Percentiles rank a stretch among this genome's conserved stretches.
phyloP scores from a whole-genome alignment of 1,284 basidiomycete species.

The Heterobasidion occidentale region DNA sequence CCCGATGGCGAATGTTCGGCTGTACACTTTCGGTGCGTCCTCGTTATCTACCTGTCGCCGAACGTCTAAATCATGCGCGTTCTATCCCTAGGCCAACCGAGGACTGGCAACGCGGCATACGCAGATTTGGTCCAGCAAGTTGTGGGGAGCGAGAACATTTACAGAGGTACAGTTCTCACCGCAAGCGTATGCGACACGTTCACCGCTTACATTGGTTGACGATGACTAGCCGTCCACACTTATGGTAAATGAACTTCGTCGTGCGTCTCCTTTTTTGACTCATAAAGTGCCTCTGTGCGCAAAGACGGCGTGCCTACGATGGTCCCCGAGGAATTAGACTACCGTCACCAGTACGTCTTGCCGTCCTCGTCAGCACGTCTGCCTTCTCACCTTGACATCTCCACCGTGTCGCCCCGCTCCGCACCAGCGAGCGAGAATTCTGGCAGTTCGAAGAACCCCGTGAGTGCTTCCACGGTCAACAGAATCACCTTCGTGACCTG shows the following conservation, averaged over 20 bases:
- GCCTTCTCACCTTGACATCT: background rate
- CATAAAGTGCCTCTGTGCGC: background rate
- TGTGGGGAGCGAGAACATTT: constrained; percentile 5
- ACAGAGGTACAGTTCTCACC: background rate
- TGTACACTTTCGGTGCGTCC: constrained; percentile 12
- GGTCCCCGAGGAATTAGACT: constrained; percentile 23
- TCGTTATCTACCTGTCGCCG: background rate
- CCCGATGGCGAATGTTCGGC: constrained; percentile 5
- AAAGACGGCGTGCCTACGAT: constrained; percentile 23
- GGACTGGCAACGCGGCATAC: constrained; percentile 10
- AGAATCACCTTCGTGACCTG: background rate
- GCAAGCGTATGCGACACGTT: background rate
- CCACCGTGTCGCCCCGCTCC: background rate
- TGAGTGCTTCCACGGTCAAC: background rate
- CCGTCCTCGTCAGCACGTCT: background rate
- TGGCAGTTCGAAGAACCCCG: constrained; percentile 14
- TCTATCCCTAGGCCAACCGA: constrained; percentile 10
- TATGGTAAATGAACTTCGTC: constrained; percentile 5
- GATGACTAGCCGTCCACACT: constrained; percentile 11
- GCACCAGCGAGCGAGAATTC: constrained; percentile 10
- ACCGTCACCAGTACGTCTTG: constrained; percentile 27
- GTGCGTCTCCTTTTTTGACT: too few relatives aligned
- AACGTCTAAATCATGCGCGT: background rate
- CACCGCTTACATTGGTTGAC: background rate
- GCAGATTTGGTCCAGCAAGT: constrained; percentile 8